Evolutionary conservation across 2,329 filamentous ascomycete species (phyloP).

Genomic region (Ambrosiella beaveri): DNA sequence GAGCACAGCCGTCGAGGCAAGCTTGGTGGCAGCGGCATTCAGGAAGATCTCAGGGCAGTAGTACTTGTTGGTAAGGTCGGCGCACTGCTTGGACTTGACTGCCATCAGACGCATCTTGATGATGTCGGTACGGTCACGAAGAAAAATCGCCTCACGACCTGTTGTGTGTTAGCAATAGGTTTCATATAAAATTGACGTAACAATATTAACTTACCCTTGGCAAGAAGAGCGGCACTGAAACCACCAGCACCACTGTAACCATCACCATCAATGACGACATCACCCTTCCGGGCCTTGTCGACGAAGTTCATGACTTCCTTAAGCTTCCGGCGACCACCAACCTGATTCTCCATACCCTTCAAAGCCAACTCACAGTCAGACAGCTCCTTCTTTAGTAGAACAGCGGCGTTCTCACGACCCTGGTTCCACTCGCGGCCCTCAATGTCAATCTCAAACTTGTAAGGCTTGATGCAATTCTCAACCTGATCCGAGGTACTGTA

Average conservation of each 20-base stretch:
- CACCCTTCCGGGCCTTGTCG: conserved; percentile 74
- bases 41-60: conserved; percentile 94
- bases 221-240: conserved; percentile 74
- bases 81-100: conserved; percentile 80
- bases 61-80: conserved; percentile 74
- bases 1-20: conserved; percentile 84
- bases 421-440: conserved; percentile 77
- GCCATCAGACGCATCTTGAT: conserved; percentile 80
- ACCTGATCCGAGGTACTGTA: conserved; percentile 97
- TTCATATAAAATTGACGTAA: background rate
- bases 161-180: conserved; percentile 16
- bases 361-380: conserved; percentile 65
- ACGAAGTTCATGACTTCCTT: conserved; percentile 83
- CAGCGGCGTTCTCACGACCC: conserved; percentile 66
- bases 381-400: conserved; percentile 73
- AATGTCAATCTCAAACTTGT: conserved; percentile 94
- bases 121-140: conserved; percentile 77
- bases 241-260: conserved; percentile 74
- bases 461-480: conserved; percentile 97
- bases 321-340: conserved; percentile 71
- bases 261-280: conserved; percentile 70
- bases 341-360: conserved; percentile 54
- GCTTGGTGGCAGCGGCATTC: conserved; percentile 88
- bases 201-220: conserved; percentile 44
- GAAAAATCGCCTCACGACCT: conserved; percentile 88